A percentile compares a stretch with the other conserved stretches of the same genome.
These are phyloP conservation scores for Fagopyrum tataricum DNA, from an alignment of 148 eudicot genomes.

Conservation along the genomic window DNA sequence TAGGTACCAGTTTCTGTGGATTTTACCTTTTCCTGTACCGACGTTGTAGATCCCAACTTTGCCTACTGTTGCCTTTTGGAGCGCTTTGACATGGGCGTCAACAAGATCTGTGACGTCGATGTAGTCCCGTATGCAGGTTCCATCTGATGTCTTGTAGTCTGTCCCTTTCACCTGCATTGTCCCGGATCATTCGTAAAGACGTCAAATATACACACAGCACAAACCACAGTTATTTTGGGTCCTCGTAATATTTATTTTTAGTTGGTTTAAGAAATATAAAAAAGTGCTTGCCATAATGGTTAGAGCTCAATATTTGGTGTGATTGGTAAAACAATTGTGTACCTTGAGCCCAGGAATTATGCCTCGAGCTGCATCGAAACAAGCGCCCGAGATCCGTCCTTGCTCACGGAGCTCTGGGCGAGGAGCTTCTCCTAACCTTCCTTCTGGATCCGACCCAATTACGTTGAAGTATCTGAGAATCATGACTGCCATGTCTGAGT, in stretches of 20 bases:
- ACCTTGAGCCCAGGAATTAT: slow-evolving; percentile 80
- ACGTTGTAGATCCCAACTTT: slow-evolving; percentile 93
- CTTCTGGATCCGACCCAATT: slow-evolving; percentile 95
- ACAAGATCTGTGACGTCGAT: slow-evolving; percentile 95
- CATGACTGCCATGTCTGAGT: slow-evolving; percentile 81
- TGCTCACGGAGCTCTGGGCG: slow-evolving; percentile 90
- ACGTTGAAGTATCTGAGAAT: slow-evolving; percentile 92
- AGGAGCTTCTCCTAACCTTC: slow-evolving; percentile 96
- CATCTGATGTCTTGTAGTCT: slow-evolving; percentile 79
- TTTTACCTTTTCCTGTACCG: slow-evolving; percentile 84
- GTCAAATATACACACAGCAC: no score
- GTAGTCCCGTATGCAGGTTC: slow-evolving; percentile 84
- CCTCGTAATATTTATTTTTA: no score
- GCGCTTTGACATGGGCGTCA: slow-evolving; percentile 96
- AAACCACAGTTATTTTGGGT: no score
- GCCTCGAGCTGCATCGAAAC: slow-evolving; percentile 98
- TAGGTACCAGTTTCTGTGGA: neutral
- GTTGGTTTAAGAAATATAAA: no score
- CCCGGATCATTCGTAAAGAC: neutral
- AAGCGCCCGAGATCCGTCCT: slow-evolving; percentile 97
- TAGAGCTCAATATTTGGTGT: no score
- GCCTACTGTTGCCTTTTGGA: slow-evolving; percentile 68
- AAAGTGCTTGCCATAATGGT: no score
- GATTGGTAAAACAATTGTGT: neutral
- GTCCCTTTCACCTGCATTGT: slow-evolving; percentile 72